A percentile compares a stretch with the other conserved stretches of the same genome.
Evolutionary conservation across 2,329 filamentous ascomycete species (phyloP).

Genomic region (Didymella pinodella): DNA sequence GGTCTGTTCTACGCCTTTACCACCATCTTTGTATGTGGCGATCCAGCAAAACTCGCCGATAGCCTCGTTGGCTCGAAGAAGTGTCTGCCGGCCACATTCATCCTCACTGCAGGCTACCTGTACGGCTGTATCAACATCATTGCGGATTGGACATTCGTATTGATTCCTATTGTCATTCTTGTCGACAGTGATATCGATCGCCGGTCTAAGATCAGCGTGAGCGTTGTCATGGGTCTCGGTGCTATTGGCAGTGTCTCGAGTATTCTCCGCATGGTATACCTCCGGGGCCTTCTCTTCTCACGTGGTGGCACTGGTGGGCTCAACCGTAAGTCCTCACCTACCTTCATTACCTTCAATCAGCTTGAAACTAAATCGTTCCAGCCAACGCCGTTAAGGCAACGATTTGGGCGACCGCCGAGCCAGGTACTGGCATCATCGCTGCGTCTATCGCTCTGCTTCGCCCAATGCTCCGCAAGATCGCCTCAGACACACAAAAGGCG

Average conservation of each 20-base stretch:
- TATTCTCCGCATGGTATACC: slow-evolving; percentile 45
- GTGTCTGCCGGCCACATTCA: slow-evolving; percentile 37
- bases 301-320: slow-evolving; percentile 6
- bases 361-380: slow-evolving; percentile 17
- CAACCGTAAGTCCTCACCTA: slow-evolving; percentile 17
- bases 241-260: slow-evolving; percentile 47
- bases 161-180: slow-evolving; percentile 45
- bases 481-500: slow-evolving; percentile 26
- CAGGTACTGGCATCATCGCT: slow-evolving; percentile 60
- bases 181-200: slow-evolving; percentile 55
- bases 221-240: slow-evolving; percentile 55
- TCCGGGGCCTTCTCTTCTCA: slow-evolving; percentile 35
- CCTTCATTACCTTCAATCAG: too few relatives aligned
- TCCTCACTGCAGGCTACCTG: slow-evolving; percentile 39
- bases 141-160: slow-evolving; percentile 48
- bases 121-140: slow-evolving; percentile 45
- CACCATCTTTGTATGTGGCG: slow-evolving; percentile 43
- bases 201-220: slow-evolving; percentile 57
- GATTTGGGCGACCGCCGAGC: slow-evolving; percentile 59
- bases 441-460: slow-evolving; percentile 58
- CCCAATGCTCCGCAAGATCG: slow-evolving; percentile 51
- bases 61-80: slow-evolving; percentile 26
- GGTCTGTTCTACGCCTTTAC: slow-evolving; percentile 43
- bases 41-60: slow-evolving; percentile 37
- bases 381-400: slow-evolving; percentile 49